phyloP scores from a whole-genome alignment of 495 filamentous ascomycete species.

The Penicillium atrosanguineum region DNA sequence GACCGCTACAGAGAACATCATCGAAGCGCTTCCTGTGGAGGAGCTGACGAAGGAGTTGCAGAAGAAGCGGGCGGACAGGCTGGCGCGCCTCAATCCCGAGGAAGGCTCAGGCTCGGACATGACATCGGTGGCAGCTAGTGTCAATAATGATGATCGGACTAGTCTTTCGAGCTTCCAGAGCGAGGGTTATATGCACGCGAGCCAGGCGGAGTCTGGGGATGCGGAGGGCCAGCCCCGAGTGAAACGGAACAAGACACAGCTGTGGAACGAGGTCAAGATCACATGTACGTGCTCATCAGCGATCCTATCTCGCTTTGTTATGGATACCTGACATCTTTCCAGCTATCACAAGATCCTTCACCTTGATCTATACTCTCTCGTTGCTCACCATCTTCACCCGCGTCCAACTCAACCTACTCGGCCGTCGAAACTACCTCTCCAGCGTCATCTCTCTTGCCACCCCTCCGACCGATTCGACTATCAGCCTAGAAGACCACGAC shows the following conservation, averaged over 20 bases:
- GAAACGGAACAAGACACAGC: slow-evolving; percentile 80
- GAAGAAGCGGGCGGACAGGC: slow-evolving; percentile 80
- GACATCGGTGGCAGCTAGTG: slow-evolving; percentile 70
- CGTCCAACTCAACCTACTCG: slow-evolving; percentile 95
- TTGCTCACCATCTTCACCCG: slow-evolving; percentile 89
- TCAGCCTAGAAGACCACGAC: slow-evolving; percentile 85
- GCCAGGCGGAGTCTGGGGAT: slow-evolving; percentile 61
- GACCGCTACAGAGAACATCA: slow-evolving; percentile 82
- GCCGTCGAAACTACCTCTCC: slow-evolving; percentile 89
- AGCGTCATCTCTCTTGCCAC: slow-evolving; percentile 88
- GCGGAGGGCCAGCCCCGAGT: slow-evolving; percentile 40
- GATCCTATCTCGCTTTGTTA: neutral
- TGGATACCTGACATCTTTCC: neutral
- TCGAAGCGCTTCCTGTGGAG: slow-evolving; percentile 86
- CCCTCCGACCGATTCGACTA: slow-evolving; percentile 57
- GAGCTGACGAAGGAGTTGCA: slow-evolving; percentile 86
- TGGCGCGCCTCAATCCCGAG: slow-evolving; percentile 54
- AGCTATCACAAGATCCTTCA: slow-evolving; percentile 90
- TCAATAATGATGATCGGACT: slow-evolving; percentile 78
- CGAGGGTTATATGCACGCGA: slow-evolving; percentile 76
- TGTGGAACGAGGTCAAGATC: slow-evolving; percentile 98
- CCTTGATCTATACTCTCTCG: slow-evolving; percentile 85
- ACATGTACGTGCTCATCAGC: slow-evolving; percentile 60
- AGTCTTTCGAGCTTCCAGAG: slow-evolving; percentile 75
- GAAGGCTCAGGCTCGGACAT: slow-evolving; percentile 58